Percentiles rank a stretch among this genome's conserved stretches.
Evolutionary conservation across 768 basidiomycete genomes (phyloP).

Genomic region (Mrakia gelida): DNA sequence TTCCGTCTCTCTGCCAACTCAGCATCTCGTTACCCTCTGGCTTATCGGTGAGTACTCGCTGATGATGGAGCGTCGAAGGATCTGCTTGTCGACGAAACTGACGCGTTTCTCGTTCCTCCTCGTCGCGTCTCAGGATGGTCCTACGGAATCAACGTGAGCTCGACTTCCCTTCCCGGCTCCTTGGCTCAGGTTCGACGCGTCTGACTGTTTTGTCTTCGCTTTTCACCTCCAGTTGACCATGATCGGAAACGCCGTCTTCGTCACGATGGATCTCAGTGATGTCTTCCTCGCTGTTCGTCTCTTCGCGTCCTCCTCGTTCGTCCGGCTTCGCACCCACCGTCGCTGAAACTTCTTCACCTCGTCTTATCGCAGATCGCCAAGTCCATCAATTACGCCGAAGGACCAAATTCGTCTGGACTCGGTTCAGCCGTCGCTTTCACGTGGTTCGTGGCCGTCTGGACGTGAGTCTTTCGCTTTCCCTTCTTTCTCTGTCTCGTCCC

Average conservation of each 20-base stretch:
- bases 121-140: conserved; percentile 25
- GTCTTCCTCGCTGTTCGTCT: conserved; percentile 70
- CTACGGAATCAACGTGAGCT: conserved; percentile 31
- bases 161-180: background rate
- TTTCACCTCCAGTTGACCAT: conserved; percentile 54
- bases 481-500: conserved; percentile 1
- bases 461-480: conserved; percentile 52
- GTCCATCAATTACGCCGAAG: conserved; percentile 76
- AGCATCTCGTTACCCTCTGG: conserved; percentile 90
- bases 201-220: background rate
- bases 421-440: conserved; percentile 62
- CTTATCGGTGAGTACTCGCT: conserved; percentile 57
- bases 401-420: conserved; percentile 23
- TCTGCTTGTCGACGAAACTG: background rate
- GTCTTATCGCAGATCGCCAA: conserved; percentile 62
- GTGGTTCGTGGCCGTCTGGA: conserved; percentile 69
- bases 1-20: background rate
- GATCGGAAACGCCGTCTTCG: conserved; percentile 85
- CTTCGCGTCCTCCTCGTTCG: conserved; percentile 52
- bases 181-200: background rate
- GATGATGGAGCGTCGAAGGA: background rate
- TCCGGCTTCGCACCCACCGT: too few relatives aligned
- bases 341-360: background rate
- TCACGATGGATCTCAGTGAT: conserved; percentile 97
- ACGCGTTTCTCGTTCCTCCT: background rate